Percentiles rank a stretch among this genome's conserved stretches.
Evolutionary conservation across 176 grass and related monocot species (phyloP).

Genomic region (Cymbopogon citratus): DNA sequence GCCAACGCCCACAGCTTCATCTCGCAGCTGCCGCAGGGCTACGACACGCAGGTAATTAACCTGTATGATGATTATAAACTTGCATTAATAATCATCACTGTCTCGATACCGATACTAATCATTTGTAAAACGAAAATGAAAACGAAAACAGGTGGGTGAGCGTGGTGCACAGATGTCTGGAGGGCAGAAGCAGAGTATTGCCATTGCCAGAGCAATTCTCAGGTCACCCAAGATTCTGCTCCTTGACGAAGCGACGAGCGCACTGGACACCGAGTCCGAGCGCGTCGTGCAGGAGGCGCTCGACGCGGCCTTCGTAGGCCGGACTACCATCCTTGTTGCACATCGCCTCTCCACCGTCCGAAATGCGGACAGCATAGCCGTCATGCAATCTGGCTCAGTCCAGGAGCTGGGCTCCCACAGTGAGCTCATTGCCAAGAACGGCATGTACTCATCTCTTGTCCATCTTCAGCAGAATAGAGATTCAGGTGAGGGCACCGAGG

Average conservation of each 20-base stretch:
- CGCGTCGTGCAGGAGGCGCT: conserved; percentile 75
- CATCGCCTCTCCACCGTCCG: conserved; percentile 81
- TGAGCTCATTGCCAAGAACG: conserved; percentile 56
- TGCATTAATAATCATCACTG: neutral
- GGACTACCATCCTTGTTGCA: conserved; percentile 71
- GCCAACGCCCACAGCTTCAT: conserved; percentile 93
- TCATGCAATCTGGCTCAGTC: conserved; percentile 68
- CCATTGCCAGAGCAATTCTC: conserved; percentile 79
- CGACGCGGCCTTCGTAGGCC: conserved; percentile 57
- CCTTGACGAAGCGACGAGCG: conserved; percentile 85
- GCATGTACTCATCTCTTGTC: conserved; percentile 69
- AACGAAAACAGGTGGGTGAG: conserved; percentile 62
- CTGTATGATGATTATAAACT: neutral
- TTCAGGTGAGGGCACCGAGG: neutral
- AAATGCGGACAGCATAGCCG: conserved; percentile 66
- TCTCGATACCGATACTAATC: neutral
- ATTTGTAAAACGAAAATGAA: neutral
- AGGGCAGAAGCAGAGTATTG: conserved; percentile 92
- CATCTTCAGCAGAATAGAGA: conserved; percentile 66
- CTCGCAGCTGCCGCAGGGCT: conserved; percentile 71
- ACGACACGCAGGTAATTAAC: conserved; percentile 59
- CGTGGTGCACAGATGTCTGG: conserved; percentile 84
- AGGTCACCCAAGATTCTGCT: conserved; percentile 87
- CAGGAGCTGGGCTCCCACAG: conserved; percentile 71
- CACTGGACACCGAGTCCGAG: conserved; percentile 82